Evolutionary conservation across 1,284 basidiomycete species (phyloP).

Genomic region (Trichosporon faecale): DNA sequence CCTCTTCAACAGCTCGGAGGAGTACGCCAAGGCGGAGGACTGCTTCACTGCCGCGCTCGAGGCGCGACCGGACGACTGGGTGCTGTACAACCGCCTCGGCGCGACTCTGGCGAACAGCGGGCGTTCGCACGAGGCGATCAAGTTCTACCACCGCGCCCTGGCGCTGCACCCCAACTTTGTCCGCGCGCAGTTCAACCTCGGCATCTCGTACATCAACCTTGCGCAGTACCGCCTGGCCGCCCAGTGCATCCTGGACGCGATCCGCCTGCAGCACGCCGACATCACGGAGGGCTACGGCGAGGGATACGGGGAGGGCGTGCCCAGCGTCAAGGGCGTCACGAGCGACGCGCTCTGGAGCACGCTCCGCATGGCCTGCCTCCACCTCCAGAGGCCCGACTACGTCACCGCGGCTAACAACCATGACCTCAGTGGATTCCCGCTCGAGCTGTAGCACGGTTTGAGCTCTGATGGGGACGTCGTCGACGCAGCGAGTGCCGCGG

Average conservation of each 20-base stretch:
- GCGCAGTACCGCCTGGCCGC: slow-evolving; percentile 80
- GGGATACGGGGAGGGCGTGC: slow-evolving; percentile 32
- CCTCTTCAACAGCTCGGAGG: slow-evolving; percentile 88
- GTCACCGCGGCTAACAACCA: slow-evolving; percentile 23
- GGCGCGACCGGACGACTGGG: slow-evolving; percentile 87
- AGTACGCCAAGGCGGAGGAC: slow-evolving; percentile 87
- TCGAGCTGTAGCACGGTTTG: slow-evolving; percentile 18
- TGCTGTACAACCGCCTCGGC: slow-evolving; percentile 92
- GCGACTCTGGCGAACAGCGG: slow-evolving; percentile 95
- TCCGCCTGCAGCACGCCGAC: slow-evolving; percentile 79
- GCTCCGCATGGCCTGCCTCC: slow-evolving; percentile 71
- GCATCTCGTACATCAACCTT: slow-evolving; percentile 84
- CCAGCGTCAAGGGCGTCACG: slow-evolving; percentile 61
- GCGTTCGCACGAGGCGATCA: slow-evolving; percentile 72
- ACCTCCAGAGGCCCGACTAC: slow-evolving; percentile 45
- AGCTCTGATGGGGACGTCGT: background rate
- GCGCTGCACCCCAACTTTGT: slow-evolving; percentile 91
- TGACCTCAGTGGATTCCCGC: slow-evolving; percentile 24
- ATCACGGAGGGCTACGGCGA: slow-evolving; percentile 57
- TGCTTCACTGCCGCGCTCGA: slow-evolving; percentile 88
- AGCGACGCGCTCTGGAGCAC: slow-evolving; percentile 78
- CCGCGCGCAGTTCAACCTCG: slow-evolving; percentile 85
- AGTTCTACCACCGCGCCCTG: slow-evolving; percentile 86
- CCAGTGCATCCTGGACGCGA: slow-evolving; percentile 77
- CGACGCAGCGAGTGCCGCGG: background rate